Base-by-base conservation (phyloP, 305 asterid species). In the Fraxinus dipetala region DNA sequence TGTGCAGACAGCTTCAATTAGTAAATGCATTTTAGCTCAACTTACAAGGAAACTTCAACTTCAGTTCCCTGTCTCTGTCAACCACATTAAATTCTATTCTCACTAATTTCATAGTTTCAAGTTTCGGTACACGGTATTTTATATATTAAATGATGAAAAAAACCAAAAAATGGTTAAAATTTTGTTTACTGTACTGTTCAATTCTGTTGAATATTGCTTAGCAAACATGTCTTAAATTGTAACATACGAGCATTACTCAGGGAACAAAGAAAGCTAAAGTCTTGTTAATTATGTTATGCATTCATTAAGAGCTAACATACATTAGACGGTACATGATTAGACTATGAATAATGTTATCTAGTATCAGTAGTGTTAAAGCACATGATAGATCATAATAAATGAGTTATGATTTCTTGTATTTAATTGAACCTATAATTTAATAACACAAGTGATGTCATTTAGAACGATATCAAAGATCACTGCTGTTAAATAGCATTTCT, bases 41-140 rank as follows among this genome's bases (percentile, higher is more conserved):
- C 76, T 84, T 83, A 77, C 87, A 72, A 82, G 75, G 83, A 83
- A 83, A 86, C 72, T 63, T 69, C 75, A 28, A 11, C 22, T 30
- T 69, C 22, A 10, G 22, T 30, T 69, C 22, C 13, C 36, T 0
- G 3, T 10, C 36, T 24, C 35, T 28, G 8, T 67, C 2, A 1
- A 65, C n/a, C 73, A 30, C 75, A 30, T 28, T 65, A 24, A 65
- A 24, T 67, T 26, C 73, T 9, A 10, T 26, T 26, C 35, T 65
- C 34, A 9, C n/a, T 65, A 11, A 22, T 65, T 24, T 26, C 5
- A 65, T 26, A 11, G 2, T n/a, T 51, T 48, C 59, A 14, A 48
- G 20, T 20, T 48, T 48, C 20, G 59, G 20, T 48, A 48, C 20
- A 14, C 59, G 59, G 59, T 48, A 48, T 48, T 14, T 48, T 2